Evolutionary conservation across 768 basidiomycete genomes (phyloP), one percentile per base, ranked within the genome.

Genomic region (Pholiota molesta): DNA sequence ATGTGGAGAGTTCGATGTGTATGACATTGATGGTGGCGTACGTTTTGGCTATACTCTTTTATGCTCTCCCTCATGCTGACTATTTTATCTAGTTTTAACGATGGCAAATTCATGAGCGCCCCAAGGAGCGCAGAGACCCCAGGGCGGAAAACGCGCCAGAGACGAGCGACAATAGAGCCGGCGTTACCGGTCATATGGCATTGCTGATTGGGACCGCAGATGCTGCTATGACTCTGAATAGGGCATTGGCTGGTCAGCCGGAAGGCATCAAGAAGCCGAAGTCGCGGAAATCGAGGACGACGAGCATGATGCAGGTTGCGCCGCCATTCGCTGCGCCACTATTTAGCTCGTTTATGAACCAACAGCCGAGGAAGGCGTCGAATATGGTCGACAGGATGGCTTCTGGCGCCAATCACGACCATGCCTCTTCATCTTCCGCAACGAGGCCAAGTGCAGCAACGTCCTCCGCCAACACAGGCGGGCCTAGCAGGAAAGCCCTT

Each of bases 21-120:
- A 97, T 99, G 81, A 99, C 97, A 1, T 79, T 98, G 51, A 99
- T 99, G 97, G 97, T 99, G 75, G 89, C 95, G 91, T 97, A 74
- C 75, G 94, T 92, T 3, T 67, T 59, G 49, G 61, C 35, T 49
- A 55, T 44, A 37, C 33, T 49, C 23, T 49, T 21, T 54, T 44
- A 31, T 39, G 21, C n/a, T n/a, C 16, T 21, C 68, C 53, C 31
- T 31, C 53, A 3, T 55, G 14, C 21, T 23, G 28, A 44, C 29
- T 49, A 49, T 35, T 21, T 29, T 53, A 9, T 53, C n/a, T 67
- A 96, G 94, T 62, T 90, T 85, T 19, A 97, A 99, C 75, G 83
- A 90, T 65, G 94, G 92, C 55, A 80, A 93, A 67, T n/a, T n/a
- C n/a, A n/a, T 14, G 82, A 84, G 16, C 80, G 77, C n/a, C 74